Conservation (phyloP, 495 filamentous ascomycete species). For the Neurospora sp. region DNA sequence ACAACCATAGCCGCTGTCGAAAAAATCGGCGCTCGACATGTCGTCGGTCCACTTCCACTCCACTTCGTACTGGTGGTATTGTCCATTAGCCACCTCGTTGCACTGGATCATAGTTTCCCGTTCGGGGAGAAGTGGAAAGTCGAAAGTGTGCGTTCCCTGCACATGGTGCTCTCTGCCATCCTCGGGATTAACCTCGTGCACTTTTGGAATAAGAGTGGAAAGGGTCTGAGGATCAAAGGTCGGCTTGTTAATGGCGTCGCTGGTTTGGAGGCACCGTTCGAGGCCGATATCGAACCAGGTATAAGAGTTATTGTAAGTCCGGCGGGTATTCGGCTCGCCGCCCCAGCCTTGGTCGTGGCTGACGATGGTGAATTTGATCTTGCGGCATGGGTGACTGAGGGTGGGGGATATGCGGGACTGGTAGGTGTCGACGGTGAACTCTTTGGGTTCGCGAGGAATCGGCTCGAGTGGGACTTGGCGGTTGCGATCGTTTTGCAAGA, state of each 20-base stretch:
- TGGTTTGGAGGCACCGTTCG: conserved; percentile 25
- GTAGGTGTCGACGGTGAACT: conserved; percentile 22
- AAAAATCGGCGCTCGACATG: conserved; percentile 16
- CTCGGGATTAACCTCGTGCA: conserved; percentile 11
- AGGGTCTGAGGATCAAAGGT: background rate
- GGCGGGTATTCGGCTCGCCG: conserved; percentile 18
- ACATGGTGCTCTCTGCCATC: background rate
- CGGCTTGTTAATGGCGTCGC: background rate
- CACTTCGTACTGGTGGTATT: conserved; percentile 34
- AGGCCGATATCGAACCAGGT: conserved; percentile 65
- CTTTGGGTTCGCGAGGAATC: conserved; percentile 8
- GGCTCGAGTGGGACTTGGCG: background rate
- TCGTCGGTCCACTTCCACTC: conserved; percentile 49
- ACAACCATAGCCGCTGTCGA: background rate
- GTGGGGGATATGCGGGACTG: conserved; percentile 19
- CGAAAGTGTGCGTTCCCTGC: conserved; percentile 6
- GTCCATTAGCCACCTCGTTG: conserved; percentile 32
- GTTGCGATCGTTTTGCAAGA: background rate
- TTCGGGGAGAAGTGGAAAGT: conserved; percentile 32
- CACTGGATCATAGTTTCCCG: conserved; percentile 39
- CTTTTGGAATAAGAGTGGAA: background rate
- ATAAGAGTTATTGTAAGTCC: conserved; percentile 47
- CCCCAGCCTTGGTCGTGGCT: conserved; percentile 62
- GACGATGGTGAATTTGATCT: conserved; percentile 54
- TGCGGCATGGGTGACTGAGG: conserved; percentile 37